phyloP scores from a whole-genome alignment of 164 flowering plant genomes.

The Liriodendron chinense region DNA sequence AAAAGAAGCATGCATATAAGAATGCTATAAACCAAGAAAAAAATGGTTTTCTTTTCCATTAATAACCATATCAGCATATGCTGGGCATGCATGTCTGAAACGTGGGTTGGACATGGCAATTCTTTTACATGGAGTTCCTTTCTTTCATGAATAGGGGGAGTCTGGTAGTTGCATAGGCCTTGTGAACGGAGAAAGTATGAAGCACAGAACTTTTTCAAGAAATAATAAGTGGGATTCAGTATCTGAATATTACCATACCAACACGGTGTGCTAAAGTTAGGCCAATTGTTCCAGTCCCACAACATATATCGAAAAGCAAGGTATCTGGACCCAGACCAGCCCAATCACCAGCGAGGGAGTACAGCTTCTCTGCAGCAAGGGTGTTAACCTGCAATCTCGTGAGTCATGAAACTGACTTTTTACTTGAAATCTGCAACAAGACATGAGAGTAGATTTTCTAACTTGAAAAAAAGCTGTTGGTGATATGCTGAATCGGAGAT shows the following conservation, averaged over 20 bases:
- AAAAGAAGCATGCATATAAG: too few species aligned
- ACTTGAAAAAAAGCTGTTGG: slow-evolving; percentile 98
- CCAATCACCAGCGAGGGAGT: slow-evolving; percentile 96
- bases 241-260: slow-evolving; percentile 78
- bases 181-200: not conserved
- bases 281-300: slow-evolving; percentile 97
- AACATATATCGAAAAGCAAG: slow-evolving; percentile 88
- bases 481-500: slow-evolving; percentile 75
- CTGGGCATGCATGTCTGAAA: too few species aligned
- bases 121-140: not conserved
- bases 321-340: slow-evolving; percentile 88
- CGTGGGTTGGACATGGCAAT: too few species aligned
- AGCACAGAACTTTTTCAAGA: not conserved
- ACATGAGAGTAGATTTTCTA: slow-evolving; percentile 13
- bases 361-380: slow-evolving; percentile 42
- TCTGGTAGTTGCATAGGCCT: not conserved
- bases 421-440: not conserved
- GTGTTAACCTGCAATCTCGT: slow-evolving; percentile 37
- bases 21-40: too few species aligned
- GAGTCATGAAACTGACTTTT: slow-evolving; percentile 13
- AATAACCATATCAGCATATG: too few species aligned
- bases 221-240: slow-evolving; percentile 3
- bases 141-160: not conserved
- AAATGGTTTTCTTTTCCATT: too few species aligned
- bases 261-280: slow-evolving; percentile 91